Conservation (phyloP, 768 basidiomycete species). For the Epithele typhae region DNA sequence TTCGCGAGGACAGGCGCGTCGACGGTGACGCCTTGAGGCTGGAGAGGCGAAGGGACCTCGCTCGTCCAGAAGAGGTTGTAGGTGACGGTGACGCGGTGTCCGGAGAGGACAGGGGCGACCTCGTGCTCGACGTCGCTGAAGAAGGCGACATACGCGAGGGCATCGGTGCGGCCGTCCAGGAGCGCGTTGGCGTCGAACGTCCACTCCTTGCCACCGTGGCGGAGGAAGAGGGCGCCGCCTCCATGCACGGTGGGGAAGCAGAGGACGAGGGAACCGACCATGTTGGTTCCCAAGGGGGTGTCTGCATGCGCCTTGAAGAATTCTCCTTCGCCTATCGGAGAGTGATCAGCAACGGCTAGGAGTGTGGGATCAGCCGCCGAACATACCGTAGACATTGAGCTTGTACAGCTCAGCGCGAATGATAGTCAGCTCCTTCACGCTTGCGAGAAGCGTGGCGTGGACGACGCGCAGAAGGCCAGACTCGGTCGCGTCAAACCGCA, state of each 20-base stretch:
- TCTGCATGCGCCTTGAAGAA: conserved; percentile 52
- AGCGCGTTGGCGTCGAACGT: conserved; percentile 33
- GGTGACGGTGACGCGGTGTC: too few relatives aligned
- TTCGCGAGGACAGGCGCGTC: conserved; percentile 1
- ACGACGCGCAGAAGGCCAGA: conserved; percentile 28
- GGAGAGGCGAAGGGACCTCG: too few relatives aligned
- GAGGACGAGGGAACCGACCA: conserved; percentile 51
- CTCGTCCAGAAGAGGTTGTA: too few relatives aligned
- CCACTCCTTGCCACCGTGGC: conserved; percentile 24
- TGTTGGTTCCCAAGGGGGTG: conserved; percentile 37
- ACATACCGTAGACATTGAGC: conserved; percentile 41
- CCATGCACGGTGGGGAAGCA: conserved; percentile 45
- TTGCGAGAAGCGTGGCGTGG: neutral
- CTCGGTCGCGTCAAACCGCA: conserved; percentile 26
- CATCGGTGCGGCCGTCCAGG: too few relatives aligned
- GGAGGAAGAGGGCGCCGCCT: conserved; percentile 40
- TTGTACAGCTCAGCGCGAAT: conserved; percentile 39
- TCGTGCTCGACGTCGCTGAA: too few relatives aligned
- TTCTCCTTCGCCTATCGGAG: conserved; percentile 31
- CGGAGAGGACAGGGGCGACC: too few relatives aligned
- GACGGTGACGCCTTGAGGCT: too few relatives aligned
- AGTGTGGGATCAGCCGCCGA: neutral
- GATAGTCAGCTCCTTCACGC: neutral
- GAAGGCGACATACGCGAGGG: too few relatives aligned
- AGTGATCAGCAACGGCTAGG: neutral